Evolutionary conservation across 371 early-diverging fungal species (phyloP), one percentile per base, ranked within the genome.

Genomic region (Saksenaea vasiformis): DNA sequence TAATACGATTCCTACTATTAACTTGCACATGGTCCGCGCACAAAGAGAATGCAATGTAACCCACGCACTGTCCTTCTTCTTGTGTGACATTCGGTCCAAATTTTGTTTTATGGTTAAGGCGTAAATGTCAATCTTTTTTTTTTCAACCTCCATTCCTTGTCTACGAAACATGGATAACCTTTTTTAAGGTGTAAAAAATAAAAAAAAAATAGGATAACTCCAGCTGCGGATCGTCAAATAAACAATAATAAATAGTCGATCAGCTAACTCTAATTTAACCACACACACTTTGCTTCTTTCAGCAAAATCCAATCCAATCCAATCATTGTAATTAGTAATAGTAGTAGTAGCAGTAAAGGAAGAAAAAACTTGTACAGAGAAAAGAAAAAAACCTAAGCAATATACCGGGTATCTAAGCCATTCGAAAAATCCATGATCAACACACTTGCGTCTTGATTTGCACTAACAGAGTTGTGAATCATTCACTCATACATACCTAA

Each of bases 371-470:
- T n/a, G 43, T 15, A 38, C 10, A 38, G 38, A 13, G 15, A 38
- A 15, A 10, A 38, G 15, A 38, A 38, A 38, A 2, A 13, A 10
- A 38, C 15, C 38, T 38, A 38, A 38, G 15, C 15, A 15, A 38
- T 41, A 13, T 41, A 67, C 5, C 67, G 62, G 28, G 77, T 78
- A 53, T 91, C 90, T 31, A 87, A 61, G 24, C 82, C 90, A 17
- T 71, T 67, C 0, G 84, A 68, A 78, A 94, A 95, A 67, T 95
- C 92, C 94, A 93, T 93, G 22, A 95, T 80, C 13, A 93, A 73
- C 36, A 95, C 88, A 58, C 81, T 84, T 47, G 80, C 83, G 70
- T 95, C 95, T 77, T 94, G 89, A 62, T 17, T 41, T 14, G 43
- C 43, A 41, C 43, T 41, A 41, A 17, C 19, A 41, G 5, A 14